A percentile compares a stretch with the other conserved stretches of the same genome.
phyloP scores from a whole-genome alignment of 495 filamentous ascomycete species.

The Cercophora samala region DNA sequence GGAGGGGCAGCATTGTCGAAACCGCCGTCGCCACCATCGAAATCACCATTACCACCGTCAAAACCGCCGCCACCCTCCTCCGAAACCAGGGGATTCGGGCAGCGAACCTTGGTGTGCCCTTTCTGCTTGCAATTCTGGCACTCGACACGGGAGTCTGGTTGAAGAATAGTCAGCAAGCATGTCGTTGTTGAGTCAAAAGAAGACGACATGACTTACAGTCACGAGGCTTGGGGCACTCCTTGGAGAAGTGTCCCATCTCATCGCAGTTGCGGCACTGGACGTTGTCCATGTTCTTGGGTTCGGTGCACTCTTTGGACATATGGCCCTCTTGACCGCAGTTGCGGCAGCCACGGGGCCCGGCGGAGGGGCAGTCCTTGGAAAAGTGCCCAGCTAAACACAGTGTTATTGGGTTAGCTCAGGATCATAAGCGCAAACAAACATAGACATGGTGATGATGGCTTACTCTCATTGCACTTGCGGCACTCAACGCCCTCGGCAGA shows the following conservation, averaged over 20 bases:
- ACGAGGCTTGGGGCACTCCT: constrained; percentile 72
- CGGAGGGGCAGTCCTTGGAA: constrained; percentile 72
- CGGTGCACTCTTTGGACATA: constrained; percentile 40
- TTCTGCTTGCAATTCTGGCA: constrained; percentile 74
- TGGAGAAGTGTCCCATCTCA: constrained; percentile 63
- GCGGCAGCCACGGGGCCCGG: constrained; percentile 57
- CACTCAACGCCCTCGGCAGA: constrained; percentile 75
- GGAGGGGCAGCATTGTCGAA: constrained; percentile 9
- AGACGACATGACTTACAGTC: constrained; percentile 55
- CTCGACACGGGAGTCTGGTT: constrained; percentile 58
- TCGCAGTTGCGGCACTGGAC: constrained; percentile 76
- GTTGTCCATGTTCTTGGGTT: constrained; percentile 65
- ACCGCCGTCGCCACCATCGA: constrained; percentile 9
- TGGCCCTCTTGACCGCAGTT: constrained; percentile 71
- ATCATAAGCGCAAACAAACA: neutral
- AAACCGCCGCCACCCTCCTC: constrained; percentile 26
- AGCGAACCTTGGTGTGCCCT: constrained; percentile 66
- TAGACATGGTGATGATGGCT: constrained; percentile 13
- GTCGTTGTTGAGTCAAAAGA: neutral
- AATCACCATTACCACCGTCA: constrained; percentile 8
- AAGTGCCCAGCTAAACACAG: constrained; percentile 70
- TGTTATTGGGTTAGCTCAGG: constrained; percentile 18
- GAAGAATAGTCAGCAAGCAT: constrained; percentile 27
- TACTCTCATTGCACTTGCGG: constrained; percentile 69
- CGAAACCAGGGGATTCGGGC: constrained; percentile 47